Evolutionary conservation across 306 rosid genomes (phyloP).

Genomic region (Leucaena leucocephala): DNA sequence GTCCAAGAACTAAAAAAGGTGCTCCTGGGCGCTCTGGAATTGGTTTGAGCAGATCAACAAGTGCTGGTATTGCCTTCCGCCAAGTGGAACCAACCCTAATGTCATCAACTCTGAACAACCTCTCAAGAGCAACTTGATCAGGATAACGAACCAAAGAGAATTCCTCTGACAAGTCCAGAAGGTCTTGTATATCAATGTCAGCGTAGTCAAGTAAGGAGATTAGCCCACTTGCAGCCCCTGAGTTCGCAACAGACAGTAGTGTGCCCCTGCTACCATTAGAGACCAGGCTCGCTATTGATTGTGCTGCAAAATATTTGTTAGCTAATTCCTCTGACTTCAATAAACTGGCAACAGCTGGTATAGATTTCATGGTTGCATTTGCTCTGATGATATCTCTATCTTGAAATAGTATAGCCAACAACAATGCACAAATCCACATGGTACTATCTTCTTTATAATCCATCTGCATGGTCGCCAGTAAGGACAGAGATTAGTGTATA

Average conservation of each 20-base stretch:
- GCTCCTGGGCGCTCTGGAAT: conserved; percentile 99
- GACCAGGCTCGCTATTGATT: conserved; percentile 88
- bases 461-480: conserved; percentile 56
- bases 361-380: conserved; percentile 81
- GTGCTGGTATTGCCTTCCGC: conserved; percentile 94
- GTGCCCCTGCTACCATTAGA: conserved; percentile 99
- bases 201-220: conserved; percentile 96
- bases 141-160: conserved; percentile 87
- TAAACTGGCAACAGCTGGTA: conserved; percentile 80
- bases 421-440: conserved; percentile 86
- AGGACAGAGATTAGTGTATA: conserved; percentile 26
- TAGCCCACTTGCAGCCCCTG: conserved; percentile 97
- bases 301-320: conserved; percentile 95
- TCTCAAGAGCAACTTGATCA: conserved; percentile 95
- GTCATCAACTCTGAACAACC: conserved; percentile 95
- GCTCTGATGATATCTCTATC: conserved; percentile 94
- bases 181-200: conserved; percentile 84
- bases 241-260: conserved; percentile 92
- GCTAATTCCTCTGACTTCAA: conserved; percentile 82
- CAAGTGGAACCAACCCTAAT: conserved; percentile 95
- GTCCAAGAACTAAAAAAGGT: conserved; percentile 90
- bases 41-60: conserved; percentile 98
- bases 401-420: conserved; percentile 87
- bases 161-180: conserved; percentile 89
- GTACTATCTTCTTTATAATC: conserved; percentile 90